Evolutionary conservation across 495 filamentous ascomycete genomes (phyloP), one percentile per base, ranked within the genome.

Genomic region (Daldinia decipiens): DNA sequence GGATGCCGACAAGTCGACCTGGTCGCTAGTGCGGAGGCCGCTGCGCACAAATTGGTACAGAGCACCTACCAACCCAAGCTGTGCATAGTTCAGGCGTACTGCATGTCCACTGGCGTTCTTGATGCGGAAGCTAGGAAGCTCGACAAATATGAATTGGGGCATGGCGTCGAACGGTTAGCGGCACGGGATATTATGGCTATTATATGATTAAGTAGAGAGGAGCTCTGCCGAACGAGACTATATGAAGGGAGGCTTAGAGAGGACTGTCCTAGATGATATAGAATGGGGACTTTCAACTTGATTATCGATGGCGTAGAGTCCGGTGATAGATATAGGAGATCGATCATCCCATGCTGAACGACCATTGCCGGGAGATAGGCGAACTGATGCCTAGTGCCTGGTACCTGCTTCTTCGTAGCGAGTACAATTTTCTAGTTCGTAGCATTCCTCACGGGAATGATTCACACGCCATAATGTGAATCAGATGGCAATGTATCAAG

Each of bases 81-180:
- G 75, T 1, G 24, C 27, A 39, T 64, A 73, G 58, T 64, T 73
- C 29, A 77, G 54, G 26, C 63, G 58, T 27, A 77, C 67, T 0
- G 58, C 29, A 8, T 75, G 62, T 5, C 70, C 73, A 45, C 36
- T 72, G 54, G 66, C 71, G 51, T 75, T 66, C 56, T 72, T 75
- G 32, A 74, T 54, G 55, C 70, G 73, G 62, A 77, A 77, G 36
- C 69, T 72, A 21, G 75, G 75, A 5, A 77, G 70, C 73, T 77
- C 75, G 58, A 77, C 57, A 65, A 69, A 77, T 58, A 77, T 70
- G 52, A 77, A 77, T 54, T 75, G 73, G 38, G 69, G 69, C 71
- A 73, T 73, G 11, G 51, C 34, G 26, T 12, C 55, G 26, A 12
- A 21, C 4, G 19, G 0, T 45, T 12, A 29, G 24, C 15, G 8